Evolutionary conservation across 1,284 basidiomycete species (phyloP).

Genomic region (Takashimella tepidaria): DNA sequence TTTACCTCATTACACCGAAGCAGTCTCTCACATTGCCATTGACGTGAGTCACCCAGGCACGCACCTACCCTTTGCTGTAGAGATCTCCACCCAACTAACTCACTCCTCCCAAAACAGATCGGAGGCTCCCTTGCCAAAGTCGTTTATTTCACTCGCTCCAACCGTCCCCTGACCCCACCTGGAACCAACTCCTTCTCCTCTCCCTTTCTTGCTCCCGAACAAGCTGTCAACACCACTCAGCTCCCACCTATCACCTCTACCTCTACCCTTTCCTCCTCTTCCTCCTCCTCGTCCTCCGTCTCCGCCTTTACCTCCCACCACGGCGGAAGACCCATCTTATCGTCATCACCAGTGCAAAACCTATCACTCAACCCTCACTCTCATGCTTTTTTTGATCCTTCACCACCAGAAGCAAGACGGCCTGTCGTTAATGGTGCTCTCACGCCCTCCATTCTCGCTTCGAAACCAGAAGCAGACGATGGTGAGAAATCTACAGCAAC

Average conservation of each 20-base stretch:
- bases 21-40: conserved; percentile 91
- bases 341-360: too few relatives aligned
- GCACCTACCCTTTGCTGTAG: conserved; percentile 1
- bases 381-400: conserved; percentile 29
- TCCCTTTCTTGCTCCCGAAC: conserved; percentile 35
- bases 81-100: background rate
- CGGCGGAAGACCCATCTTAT: too few relatives aligned
- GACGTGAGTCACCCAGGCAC: conserved; percentile 62
- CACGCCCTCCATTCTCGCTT: conserved; percentile 58
- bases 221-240: conserved; percentile 30
- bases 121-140: conserved; percentile 97
- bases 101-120: conserved; percentile 55
- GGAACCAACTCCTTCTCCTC: conserved; percentile 35
- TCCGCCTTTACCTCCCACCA: too few relatives aligned
- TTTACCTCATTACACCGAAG: conserved; percentile 90
- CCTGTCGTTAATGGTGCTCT: conserved; percentile 63
- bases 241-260: conserved; percentile 8
- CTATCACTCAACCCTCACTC: conserved; percentile 24
- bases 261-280: conserved; percentile 27
- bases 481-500: background rate
- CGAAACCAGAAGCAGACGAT: background rate
- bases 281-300: conserved; percentile 15
- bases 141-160: conserved; percentile 93
- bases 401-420: conserved; percentile 45
- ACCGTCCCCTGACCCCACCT: conserved; percentile 47